These are phyloP conservation scores for Hygrocybe coccinea DNA, from an alignment of 768 basidiomycete genomes.

Conservation along the genomic window DNA sequence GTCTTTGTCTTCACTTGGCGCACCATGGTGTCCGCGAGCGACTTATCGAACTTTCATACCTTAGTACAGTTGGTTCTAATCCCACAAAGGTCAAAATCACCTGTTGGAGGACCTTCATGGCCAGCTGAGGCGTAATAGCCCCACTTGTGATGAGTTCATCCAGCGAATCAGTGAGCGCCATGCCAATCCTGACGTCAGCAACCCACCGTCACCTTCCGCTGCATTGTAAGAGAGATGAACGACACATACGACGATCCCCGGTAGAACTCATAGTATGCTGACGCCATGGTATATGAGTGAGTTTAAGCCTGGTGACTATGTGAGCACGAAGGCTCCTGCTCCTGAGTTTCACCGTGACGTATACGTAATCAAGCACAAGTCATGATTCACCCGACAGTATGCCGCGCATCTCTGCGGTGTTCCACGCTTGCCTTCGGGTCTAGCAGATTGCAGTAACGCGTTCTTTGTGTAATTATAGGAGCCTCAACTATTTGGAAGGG, in stretches of 20 bases:
- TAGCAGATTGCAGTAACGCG: too few species aligned
- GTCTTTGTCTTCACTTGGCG: constrained; percentile 95
- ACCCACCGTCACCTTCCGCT: not conserved
- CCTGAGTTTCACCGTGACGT: not conserved
- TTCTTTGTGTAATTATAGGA: too few species aligned
- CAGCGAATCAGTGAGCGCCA: constrained; percentile 95
- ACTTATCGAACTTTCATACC: constrained; percentile 82
- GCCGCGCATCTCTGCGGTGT: too few species aligned
- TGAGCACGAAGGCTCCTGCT: not conserved
- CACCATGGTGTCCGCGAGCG: constrained; percentile 85
- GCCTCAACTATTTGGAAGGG: too few species aligned
- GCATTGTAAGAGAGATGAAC: not conserved
- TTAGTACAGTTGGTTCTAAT: not conserved
- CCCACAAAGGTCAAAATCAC: constrained; percentile 36
- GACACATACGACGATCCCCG: constrained; percentile 78
- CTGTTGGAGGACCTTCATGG: constrained; percentile 98
- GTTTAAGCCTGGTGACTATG: not conserved
- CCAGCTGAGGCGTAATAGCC: constrained; percentile 93
- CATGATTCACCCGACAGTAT: too few species aligned
- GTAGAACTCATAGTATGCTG: constrained; percentile 91
- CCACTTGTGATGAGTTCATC: constrained; percentile 98
- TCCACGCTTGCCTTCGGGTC: too few species aligned
- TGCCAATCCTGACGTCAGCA: constrained; percentile 78
- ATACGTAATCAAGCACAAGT: too few species aligned
- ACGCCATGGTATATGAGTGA: constrained; percentile 47